phyloP scores from a whole-genome alignment of 2,329 filamentous ascomycete genomes.

The Fusarium goolgardi region DNA sequence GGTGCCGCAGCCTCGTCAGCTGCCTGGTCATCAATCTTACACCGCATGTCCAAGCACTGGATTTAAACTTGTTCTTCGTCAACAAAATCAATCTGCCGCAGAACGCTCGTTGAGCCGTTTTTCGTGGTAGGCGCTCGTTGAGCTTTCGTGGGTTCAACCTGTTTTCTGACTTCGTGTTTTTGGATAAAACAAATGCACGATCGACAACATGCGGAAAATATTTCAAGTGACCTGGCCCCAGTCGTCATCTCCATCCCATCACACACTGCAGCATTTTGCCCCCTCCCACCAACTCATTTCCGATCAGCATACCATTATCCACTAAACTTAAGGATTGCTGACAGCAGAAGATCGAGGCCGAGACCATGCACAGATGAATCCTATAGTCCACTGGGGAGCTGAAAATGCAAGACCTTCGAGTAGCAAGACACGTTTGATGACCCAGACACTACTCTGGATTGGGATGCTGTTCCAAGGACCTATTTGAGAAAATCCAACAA shows the following conservation, averaged over 20 bases:
- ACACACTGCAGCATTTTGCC: background rate
- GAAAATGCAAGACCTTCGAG: background rate
- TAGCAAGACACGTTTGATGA: background rate
- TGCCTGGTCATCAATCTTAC: background rate
- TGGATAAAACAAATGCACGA: too few species aligned
- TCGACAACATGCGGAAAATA: background rate
- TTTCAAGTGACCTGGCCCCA: background rate
- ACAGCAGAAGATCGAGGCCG: background rate
- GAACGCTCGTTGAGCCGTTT: background rate
- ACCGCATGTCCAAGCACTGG: conserved; percentile 4
- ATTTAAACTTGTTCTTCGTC: background rate
- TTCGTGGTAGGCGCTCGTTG: background rate
- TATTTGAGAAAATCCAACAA: background rate
- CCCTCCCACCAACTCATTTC: background rate
- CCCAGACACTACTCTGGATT: background rate
- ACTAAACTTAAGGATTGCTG: conserved; percentile 8
- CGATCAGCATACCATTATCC: background rate
- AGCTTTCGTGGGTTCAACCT: background rate
- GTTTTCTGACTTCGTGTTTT: background rate
- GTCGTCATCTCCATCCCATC: conserved; percentile 1
- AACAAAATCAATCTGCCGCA: background rate
- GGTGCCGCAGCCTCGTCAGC: conserved; percentile 5
- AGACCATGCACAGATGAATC: background rate
- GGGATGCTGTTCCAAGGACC: background rate
- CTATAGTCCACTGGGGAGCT: background rate